phyloP scores from a whole-genome alignment of 2,329 filamentous ascomycete genomes.

The Lachnellula arida region DNA sequence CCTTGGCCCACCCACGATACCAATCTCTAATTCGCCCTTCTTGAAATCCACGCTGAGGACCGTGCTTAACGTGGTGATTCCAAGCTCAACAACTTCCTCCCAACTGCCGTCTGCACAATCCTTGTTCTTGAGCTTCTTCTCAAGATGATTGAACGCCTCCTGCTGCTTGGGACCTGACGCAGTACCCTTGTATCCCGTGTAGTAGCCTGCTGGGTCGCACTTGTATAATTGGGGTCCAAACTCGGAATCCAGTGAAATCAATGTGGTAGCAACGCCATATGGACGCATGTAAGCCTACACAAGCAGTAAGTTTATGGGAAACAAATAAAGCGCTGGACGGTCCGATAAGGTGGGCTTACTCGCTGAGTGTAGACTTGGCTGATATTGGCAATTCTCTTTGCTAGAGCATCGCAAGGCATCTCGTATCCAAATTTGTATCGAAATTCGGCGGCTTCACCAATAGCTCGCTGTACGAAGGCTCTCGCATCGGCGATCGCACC shows the following conservation, averaged over 20 bases:
- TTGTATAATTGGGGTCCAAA: constrained; percentile 94
- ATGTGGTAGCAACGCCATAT: constrained; percentile 88
- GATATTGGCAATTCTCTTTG: constrained; percentile 97
- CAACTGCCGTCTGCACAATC: constrained; percentile 85
- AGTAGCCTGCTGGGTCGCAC: constrained; percentile 97
- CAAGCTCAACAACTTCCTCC: constrained; percentile 97
- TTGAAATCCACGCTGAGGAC: constrained; percentile 99
- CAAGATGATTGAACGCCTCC: constrained; percentile 94
- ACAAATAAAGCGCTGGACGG: constrained; percentile 30
- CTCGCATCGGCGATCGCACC: constrained; percentile 96
- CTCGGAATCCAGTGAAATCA: constrained; percentile 92
- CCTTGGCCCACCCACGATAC: constrained; percentile 86
- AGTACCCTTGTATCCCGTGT: constrained; percentile 96
- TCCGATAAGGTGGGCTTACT: constrained; percentile 48
- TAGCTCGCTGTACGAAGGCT: constrained; percentile 85
- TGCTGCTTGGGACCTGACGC: constrained; percentile 97
- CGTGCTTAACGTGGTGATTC: constrained; percentile 90
- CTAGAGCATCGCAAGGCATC: constrained; percentile 96
- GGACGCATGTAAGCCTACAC: constrained; percentile 91
- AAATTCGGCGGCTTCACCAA: constrained; percentile 95
- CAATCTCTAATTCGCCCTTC: constrained; percentile 97
- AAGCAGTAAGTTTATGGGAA: constrained; percentile 15
- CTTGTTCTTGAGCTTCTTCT: constrained; percentile 99
- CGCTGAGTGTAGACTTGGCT: constrained; percentile 98
- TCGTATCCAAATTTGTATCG: constrained; percentile 98